Conservation (phyloP, 768 basidiomycete species). For the Mycena amicta region DNA sequence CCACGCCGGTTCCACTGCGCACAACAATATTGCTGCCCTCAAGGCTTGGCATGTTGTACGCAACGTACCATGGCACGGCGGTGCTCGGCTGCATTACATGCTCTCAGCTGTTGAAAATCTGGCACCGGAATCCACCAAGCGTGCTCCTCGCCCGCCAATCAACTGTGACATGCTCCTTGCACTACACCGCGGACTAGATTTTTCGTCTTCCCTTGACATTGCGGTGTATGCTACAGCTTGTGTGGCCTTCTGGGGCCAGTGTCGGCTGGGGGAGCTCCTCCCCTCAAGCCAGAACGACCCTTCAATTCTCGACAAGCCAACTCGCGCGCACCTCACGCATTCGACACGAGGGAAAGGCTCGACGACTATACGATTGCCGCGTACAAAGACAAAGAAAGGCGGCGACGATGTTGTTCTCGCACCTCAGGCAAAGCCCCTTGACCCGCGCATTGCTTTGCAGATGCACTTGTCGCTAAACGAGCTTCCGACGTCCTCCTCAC, state of each 20-base stretch:
- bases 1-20: constrained; percentile 20
- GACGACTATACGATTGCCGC: constrained; percentile 20
- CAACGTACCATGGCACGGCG: constrained; percentile 24
- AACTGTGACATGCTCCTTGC: constrained; percentile 20
- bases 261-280: constrained; percentile 35
- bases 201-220: constrained; percentile 23
- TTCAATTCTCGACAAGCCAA: constrained; percentile 10
- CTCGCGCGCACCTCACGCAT: constrained; percentile 21
- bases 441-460: background rate
- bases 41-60: constrained; percentile 39
- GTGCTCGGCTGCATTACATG: constrained; percentile 23
- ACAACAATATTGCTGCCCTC: too few species aligned
- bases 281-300: constrained; percentile 2
- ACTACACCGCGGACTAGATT: constrained; percentile 22
- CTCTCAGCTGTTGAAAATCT: constrained; percentile 28
- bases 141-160: constrained; percentile 24
- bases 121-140: constrained; percentile 21
- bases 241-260: constrained; percentile 35
- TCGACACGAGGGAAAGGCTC: constrained; percentile 23
- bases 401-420: background rate
- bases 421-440: background rate
- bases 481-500: constrained; percentile 16
- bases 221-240: constrained; percentile 26
- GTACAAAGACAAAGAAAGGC: too few species aligned
- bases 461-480: background rate